phyloP scores from a whole-genome alignment of 305 asterid genomes.

The Euphrasia arctica region DNA sequence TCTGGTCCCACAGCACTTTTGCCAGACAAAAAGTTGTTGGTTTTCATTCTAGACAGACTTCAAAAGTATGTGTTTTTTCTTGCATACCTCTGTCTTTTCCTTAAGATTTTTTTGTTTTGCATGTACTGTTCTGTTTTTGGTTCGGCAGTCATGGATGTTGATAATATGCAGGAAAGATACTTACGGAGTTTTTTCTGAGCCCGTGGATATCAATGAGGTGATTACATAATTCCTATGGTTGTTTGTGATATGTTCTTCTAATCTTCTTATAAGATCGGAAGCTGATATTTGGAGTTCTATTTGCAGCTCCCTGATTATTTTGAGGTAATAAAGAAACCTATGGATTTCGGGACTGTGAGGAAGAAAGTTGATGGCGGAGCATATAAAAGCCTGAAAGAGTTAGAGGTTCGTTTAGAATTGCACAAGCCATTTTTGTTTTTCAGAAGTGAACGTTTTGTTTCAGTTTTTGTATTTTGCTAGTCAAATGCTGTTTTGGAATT shows the following conservation, averaged over 20 bases:
- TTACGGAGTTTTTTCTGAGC: slow-evolving; percentile 82
- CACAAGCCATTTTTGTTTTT: not conserved
- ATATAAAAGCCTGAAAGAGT: slow-evolving; percentile 58
- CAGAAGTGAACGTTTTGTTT: not conserved
- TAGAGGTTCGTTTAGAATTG: slow-evolving; percentile 60
- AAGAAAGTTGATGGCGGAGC: slow-evolving; percentile 59
- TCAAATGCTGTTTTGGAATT: slow-evolving; percentile 6
- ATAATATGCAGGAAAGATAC: slow-evolving; percentile 72
- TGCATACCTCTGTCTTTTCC: slow-evolving; percentile 16
- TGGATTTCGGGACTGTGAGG: slow-evolving; percentile 90
- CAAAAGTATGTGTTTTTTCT: slow-evolving; percentile 62
- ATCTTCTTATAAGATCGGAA: slow-evolving; percentile 9
- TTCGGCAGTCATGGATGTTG: slow-evolving; percentile 9
- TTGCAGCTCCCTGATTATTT: slow-evolving; percentile 93
- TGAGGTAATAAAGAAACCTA: slow-evolving; percentile 69
- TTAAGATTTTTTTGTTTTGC: slow-evolving; percentile 3
- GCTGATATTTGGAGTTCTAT: slow-evolving; percentile 27
- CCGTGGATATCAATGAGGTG: slow-evolving; percentile 85
- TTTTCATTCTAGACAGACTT: slow-evolving; percentile 91
- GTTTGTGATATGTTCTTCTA: not conserved
- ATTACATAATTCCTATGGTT: slow-evolving; percentile 5
- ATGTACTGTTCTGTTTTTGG: slow-evolving; percentile 28
- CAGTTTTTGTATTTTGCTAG: not conserved
- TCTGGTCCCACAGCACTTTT: slow-evolving; percentile 85
- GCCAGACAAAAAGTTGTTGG: slow-evolving; percentile 91